Percentiles rank a stretch among this genome's conserved stretches.
phyloP scores from a whole-genome alignment of 345 rosid species.

The Salix brachista region DNA sequence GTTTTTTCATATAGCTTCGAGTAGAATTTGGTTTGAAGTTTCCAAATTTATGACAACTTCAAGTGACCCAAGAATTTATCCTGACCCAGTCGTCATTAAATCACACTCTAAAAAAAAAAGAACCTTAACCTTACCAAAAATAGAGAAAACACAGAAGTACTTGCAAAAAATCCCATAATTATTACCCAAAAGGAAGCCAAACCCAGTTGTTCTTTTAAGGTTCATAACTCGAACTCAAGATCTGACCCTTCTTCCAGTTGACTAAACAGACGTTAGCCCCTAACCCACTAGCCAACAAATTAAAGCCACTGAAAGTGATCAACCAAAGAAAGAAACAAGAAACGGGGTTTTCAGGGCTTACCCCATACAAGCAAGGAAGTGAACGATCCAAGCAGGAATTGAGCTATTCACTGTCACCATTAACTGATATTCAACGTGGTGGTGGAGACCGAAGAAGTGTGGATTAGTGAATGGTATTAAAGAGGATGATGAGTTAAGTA shows the following conservation, averaged over 20 bases:
- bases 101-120: background rate
- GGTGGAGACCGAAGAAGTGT: background rate
- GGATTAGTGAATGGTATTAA: background rate
- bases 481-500: background rate
- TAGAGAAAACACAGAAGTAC: background rate
- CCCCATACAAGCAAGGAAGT: conserved; percentile 57
- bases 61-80: background rate
- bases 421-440: background rate
- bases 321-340: background rate
- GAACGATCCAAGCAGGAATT: conserved; percentile 45
- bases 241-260: background rate
- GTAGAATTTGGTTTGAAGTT: background rate
- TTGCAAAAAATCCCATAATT: background rate
- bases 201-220: background rate
- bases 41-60: background rate
- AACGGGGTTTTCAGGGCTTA: conserved; percentile 20
- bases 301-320: background rate
- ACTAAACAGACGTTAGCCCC: background rate
- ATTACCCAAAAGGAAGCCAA: background rate
- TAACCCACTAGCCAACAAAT: background rate
- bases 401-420: conserved; percentile 39
- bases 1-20: background rate
- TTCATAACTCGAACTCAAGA: background rate
- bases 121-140: background rate
- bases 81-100: background rate